Conservation (phyloP, 2,329 filamentous ascomycete species). For the Akanthomyces muscarius region DNA sequence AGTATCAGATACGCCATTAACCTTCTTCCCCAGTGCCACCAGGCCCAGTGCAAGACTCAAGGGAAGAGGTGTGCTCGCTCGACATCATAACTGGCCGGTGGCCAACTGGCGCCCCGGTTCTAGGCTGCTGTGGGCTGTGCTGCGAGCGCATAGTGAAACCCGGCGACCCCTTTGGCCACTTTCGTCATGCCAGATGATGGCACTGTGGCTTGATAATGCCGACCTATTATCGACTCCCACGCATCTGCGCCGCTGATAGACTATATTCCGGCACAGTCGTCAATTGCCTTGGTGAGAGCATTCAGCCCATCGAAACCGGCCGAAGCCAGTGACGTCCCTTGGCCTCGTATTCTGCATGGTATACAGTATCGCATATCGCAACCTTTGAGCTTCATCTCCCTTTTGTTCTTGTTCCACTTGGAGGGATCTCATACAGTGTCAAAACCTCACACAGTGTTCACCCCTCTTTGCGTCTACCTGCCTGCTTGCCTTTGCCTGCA, state of each 20-base stretch:
- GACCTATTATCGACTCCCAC: constrained; percentile 1
- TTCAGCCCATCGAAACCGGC: not conserved
- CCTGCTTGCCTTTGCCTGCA: not conserved
- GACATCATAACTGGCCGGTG: not conserved
- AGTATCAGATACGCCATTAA: not conserved
- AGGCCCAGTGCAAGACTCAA: not conserved
- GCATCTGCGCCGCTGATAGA: not conserved
- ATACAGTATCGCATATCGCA: not conserved
- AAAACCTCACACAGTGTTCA: constrained; percentile 1
- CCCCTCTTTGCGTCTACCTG: not conserved
- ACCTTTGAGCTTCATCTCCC: not conserved
- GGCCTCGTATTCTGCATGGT: not conserved
- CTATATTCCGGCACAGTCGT: not conserved
- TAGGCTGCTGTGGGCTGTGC: not conserved
- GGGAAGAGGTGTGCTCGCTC: not conserved
- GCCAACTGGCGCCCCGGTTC: not conserved
- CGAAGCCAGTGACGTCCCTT: not conserved
- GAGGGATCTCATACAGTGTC: constrained; percentile 3
- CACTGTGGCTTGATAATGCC: constrained; percentile 10
- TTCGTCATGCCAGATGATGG: constrained; percentile 8
- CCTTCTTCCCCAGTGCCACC: not conserved
- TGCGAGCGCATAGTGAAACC: constrained; percentile 15
- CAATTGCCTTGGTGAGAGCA: not conserved
- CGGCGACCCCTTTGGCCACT: constrained; percentile 14
- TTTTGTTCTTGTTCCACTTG: not conserved